Base-by-base conservation (phyloP, 2,329 filamentous ascomycete species). In the Rhytidhysteron rufulum region DNA sequence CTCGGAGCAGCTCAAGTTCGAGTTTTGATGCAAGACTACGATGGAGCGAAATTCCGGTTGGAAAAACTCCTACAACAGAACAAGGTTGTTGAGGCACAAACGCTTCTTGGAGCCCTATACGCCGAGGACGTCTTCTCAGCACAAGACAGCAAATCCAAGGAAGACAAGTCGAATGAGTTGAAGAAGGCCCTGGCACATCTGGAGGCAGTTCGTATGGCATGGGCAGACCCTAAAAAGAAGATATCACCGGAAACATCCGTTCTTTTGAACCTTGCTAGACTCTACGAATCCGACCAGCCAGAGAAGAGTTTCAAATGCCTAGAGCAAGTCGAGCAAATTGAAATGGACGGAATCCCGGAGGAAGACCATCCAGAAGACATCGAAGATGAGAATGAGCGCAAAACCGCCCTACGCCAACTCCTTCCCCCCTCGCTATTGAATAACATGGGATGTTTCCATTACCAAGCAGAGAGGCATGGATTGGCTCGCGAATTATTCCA, bases 401-500 rank as follows among this genome's bases (percentile, higher is more conserved):
- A 78, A 40, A 71, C 72, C 17, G 73, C 76, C 13, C 73, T 95
- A 20, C 83, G 89, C 39, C 86, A 90, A 58, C 75, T 85, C 43
- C 72, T 98, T 2, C 87, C 90, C 1, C 93, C 93, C 4, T 89
- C 95, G 58, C 75, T 97, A 2, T 77, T 98, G 31, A 98, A 97
- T 73, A 98, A 98, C 62, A 95, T 97, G 61, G 93, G 88, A 4
- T 96, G 90, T 65, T 97, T 97, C 68, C 82, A 95, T 52, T 96
- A 88, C 51, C 89, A 95, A 60, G 78, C 82, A 2, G 89, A 95
- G 54, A 89, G 88, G 59, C 83, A 86, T 48, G 80, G 85, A 16
- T 74, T 81, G 45, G 90, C 93, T 17, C 84, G 87, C 50, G 84
- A 91, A 37, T 78, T 94, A 68, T 98, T 97, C 61, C 88, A 98